Evolutionary conservation across 2,329 filamentous ascomycete genomes (phyloP), one percentile per base, ranked within the genome.

Genomic region (Talaromyces funiculosus): DNA sequence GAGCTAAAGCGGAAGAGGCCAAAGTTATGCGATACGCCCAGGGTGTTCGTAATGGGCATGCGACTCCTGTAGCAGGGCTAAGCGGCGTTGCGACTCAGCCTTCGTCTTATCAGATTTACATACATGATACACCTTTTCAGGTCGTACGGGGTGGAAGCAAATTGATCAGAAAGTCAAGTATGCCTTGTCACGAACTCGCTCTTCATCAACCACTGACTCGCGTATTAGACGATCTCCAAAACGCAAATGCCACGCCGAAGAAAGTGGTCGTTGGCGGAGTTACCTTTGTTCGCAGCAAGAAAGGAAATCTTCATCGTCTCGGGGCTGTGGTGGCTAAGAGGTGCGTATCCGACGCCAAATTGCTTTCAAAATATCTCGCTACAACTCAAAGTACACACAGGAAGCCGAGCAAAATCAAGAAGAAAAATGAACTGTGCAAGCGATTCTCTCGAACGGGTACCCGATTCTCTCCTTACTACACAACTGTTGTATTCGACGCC

Each of bases 201-300:
- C 5, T 56, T 53, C 57, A 68, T 67, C 8, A 47, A 5, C 18
- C 71, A 64, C 69, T 86, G 82, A 80, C 74, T 77, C 71, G 77
- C 72, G 64, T 62, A 64, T 70, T 73, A 81, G 80, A 75, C 73
- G 84, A 87, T 66, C 76, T 80, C 51, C 84, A 86, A 68, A 79
- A 82, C 38, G 81, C 84, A 58, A 85, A 83, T 57, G 80, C 82
- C 53, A 95, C 91, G 2, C 92, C 92, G 0, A 94, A 92, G 75
- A 84, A 82, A 64, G 82, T 87, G 42, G 77, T 80, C 5, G 79
- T 96, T 63, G 90, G 88, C 57, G 90, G 90, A 43, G 89, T 96
- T 68, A 86, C 84, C 65, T 96, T 96, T 71, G 83, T 90, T 68
- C 85, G 92, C 66, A 96, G 90, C 74, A 95, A 93, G 73, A 89